A percentile compares a stretch with the other conserved stretches of the same genome.
Conservation (phyloP, 805 yeast genomes). For the Hanseniaspora vineae region DNA sequence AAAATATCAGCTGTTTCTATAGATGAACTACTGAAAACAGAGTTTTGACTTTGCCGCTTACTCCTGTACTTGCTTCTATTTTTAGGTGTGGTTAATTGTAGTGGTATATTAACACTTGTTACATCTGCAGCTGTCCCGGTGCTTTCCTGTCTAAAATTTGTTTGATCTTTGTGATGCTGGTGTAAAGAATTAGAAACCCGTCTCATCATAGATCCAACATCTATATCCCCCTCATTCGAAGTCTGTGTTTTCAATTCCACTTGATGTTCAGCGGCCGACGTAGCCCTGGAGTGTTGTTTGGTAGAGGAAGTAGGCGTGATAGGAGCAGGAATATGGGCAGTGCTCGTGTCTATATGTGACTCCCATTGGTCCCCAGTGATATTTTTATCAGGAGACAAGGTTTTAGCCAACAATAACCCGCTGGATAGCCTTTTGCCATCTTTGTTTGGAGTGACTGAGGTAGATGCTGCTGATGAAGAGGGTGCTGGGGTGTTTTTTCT, state of each 20-base stretch:
- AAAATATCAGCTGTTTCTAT: neutral
- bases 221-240: neutral
- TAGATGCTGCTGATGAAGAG: neutral
- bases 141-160: too few species aligned
- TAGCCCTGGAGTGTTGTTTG: neutral
- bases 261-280: neutral
- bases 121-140: too few species aligned
- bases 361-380: neutral
- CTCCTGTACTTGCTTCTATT: too few species aligned
- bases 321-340: neutral
- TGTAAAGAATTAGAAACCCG: neutral
- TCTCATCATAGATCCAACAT: neutral
- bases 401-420: neutral
- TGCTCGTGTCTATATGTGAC: neutral
- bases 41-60: neutral
- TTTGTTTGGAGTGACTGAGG: neutral
- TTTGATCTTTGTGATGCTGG: neutral
- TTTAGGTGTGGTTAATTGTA: too few species aligned
- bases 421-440: neutral
- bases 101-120: too few species aligned
- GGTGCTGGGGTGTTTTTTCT: neutral
- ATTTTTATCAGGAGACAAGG: neutral
- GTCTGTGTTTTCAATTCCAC: neutral
- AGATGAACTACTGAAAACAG: neutral
- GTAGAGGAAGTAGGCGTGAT: neutral